Conservation (phyloP, 1,139 yeast genomes). For the Meyerozyma athensensis region DNA sequence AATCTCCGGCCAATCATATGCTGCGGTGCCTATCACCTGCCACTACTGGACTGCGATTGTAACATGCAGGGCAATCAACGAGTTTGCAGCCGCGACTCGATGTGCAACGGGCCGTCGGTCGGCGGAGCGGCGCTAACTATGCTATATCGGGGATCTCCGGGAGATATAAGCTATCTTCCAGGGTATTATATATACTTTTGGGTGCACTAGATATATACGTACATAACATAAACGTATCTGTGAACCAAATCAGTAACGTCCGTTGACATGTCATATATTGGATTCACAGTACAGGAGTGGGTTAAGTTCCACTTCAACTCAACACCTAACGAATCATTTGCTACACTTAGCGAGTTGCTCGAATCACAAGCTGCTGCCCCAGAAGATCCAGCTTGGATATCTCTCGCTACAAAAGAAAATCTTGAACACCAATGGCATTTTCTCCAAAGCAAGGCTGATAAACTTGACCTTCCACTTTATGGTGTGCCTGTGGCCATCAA, state of each 20-base stretch:
- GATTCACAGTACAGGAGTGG: constrained; percentile 60
- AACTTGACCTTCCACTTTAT: constrained; percentile 53
- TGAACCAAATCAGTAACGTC: background rate
- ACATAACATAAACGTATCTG: background rate
- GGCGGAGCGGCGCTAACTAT: constrained; percentile 1
- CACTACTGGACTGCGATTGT: background rate
- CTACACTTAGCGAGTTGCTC: constrained; percentile 44
- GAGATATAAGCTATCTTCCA: background rate
- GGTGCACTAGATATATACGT: background rate
- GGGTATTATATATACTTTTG: background rate
- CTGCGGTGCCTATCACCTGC: background rate
- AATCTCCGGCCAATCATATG: constrained; percentile 1
- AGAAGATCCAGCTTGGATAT: constrained; percentile 86
- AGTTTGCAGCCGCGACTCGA: background rate
- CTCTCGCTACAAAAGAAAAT: constrained; percentile 58
- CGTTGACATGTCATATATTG: constrained; percentile 18
- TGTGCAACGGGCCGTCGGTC: background rate
- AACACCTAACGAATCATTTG: constrained; percentile 60
- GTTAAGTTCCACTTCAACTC: constrained; percentile 56
- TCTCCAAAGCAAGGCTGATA: constrained; percentile 57
- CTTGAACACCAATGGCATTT: constrained; percentile 75
- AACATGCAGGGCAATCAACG: constrained; percentile 1
- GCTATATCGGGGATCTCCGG: constrained; percentile 3
- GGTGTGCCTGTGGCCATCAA: constrained; percentile 95
- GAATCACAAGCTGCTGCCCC: constrained; percentile 41